Percentiles rank a stretch among this genome's conserved stretches.
phyloP scores from a whole-genome alignment of 2,329 filamentous ascomycete genomes.

The Xylaria sp. region DNA sequence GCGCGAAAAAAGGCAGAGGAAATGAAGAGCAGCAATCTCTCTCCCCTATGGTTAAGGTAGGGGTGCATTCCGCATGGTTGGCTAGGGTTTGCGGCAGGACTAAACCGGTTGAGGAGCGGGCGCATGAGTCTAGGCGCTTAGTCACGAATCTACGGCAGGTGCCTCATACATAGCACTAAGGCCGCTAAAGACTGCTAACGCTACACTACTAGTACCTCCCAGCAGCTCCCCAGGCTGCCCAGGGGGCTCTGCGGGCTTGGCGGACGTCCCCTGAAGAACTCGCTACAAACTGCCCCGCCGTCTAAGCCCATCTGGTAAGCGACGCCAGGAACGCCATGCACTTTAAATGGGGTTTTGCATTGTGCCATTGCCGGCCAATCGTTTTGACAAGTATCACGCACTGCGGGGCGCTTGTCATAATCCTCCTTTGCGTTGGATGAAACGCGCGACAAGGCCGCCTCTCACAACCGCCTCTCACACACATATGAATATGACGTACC shows the following conservation, averaged over 20 bases:
- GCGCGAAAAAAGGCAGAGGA: constrained; percentile 24
- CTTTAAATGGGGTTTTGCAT: neutral
- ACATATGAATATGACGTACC: neutral
- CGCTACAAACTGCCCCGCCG: neutral
- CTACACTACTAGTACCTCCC: no score
- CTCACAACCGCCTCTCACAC: neutral
- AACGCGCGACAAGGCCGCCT: neutral
- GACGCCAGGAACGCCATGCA: neutral
- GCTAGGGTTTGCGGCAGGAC: constrained; percentile 4
- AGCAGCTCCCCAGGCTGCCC: no score
- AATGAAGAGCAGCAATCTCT: constrained; percentile 33
- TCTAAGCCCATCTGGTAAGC: neutral
- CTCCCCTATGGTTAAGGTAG: constrained; percentile 18
- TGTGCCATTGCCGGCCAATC: neutral
- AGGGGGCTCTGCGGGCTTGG: no score
- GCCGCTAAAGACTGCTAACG: no score
- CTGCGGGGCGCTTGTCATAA: neutral
- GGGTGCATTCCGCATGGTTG: neutral
- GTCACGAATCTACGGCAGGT: neutral
- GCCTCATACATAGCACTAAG: neutral
- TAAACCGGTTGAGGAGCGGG: neutral
- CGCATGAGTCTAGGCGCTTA: neutral
- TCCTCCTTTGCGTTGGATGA: neutral
- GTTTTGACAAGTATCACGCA: neutral
- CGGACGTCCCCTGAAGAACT: neutral